Evolutionary conservation across 1,139 yeast genomes (phyloP).

Genomic region (Candida smagusa): DNA sequence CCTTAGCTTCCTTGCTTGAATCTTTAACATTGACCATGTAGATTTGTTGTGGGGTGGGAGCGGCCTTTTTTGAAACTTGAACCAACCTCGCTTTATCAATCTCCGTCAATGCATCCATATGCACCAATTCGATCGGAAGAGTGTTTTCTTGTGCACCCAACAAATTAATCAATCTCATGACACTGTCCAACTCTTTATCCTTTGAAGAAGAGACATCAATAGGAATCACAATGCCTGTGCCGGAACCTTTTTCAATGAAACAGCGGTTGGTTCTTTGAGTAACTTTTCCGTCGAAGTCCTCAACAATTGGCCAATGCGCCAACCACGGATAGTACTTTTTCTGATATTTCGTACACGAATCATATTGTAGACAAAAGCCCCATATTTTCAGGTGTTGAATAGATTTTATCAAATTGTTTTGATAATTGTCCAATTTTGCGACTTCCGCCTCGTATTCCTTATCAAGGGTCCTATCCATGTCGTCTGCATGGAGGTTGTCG

Average conservation of each 20-base stretch:
- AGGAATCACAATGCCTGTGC: conserved; percentile 37
- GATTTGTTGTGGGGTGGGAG: not conserved
- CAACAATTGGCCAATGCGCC: conserved; percentile 12
- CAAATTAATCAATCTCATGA: conserved; percentile 23
- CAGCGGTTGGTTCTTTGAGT: conserved; percentile 1
- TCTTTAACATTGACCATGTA: no score
- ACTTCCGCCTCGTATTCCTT: conserved; percentile 10
- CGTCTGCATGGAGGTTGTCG: conserved; percentile 7
- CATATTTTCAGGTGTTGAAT: conserved; percentile 27
- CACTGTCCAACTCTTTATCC: conserved; percentile 18
- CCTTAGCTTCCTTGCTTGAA: no score
- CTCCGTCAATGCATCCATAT: conserved; percentile 13
- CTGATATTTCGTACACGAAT: conserved; percentile 7
- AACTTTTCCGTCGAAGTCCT: conserved; percentile 17
- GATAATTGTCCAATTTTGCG: conserved; percentile 10
- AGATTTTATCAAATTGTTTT: conserved; percentile 7
- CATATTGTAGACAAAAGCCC: conserved; percentile 27
- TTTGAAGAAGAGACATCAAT: conserved; percentile 15
- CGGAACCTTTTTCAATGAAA: conserved; percentile 19
- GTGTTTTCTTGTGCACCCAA: conserved; percentile 26
- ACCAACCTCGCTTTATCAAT: conserved; percentile 19
- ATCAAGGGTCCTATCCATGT: conserved; percentile 11
- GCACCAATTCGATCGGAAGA: conserved; percentile 30
- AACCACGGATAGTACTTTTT: conserved; percentile 16
- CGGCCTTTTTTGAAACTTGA: conserved; percentile 19